Evolutionary conservation across 495 filamentous ascomycete species (phyloP).

Genomic region (Hypoxylon fragiforme): DNA sequence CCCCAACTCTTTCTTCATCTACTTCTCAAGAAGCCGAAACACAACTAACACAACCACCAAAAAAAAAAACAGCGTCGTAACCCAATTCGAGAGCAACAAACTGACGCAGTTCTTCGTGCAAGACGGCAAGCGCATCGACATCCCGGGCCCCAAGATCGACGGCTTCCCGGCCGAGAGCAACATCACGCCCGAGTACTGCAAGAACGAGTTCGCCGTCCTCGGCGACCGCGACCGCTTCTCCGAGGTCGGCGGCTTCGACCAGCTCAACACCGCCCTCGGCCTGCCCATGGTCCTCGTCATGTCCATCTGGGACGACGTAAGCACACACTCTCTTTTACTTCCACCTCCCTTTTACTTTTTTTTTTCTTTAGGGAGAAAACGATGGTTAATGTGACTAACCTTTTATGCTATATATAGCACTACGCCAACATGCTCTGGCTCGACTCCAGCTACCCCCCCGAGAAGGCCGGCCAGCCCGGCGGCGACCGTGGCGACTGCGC

Average conservation of each 20-base stretch:
- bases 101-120: conserved; percentile 76
- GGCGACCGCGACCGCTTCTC: conserved; percentile 63
- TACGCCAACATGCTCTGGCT: conserved; percentile 82
- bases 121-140: conserved; percentile 63
- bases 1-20: not conserved
- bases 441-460: conserved; percentile 71
- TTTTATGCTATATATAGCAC: conserved; percentile 43
- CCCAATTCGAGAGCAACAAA: conserved; percentile 66
- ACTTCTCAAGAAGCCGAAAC: not conserved
- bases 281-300: conserved; percentile 75
- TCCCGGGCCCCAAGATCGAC: conserved; percentile 53
- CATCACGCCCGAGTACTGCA: conserved; percentile 67
- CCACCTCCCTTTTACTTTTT: not conserved
- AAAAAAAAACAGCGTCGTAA: conserved; percentile 68
- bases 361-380: no score
- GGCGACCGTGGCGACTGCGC: conserved; percentile 71
- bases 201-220: conserved; percentile 61
- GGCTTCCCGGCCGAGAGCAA: conserved; percentile 55
- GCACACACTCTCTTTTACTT: conserved; percentile 5
- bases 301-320: conserved; percentile 74
- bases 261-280: conserved; percentile 60
- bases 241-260: conserved; percentile 60
- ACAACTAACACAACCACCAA: conserved; percentile 1
- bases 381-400: no score
- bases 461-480: conserved; percentile 59